Percentiles rank a stretch among this genome's conserved stretches.
These are phyloP conservation scores for Davidsoniella virescens DNA, from an alignment of 2,329 filamentous ascomycete species.

Conservation along the genomic window DNA sequence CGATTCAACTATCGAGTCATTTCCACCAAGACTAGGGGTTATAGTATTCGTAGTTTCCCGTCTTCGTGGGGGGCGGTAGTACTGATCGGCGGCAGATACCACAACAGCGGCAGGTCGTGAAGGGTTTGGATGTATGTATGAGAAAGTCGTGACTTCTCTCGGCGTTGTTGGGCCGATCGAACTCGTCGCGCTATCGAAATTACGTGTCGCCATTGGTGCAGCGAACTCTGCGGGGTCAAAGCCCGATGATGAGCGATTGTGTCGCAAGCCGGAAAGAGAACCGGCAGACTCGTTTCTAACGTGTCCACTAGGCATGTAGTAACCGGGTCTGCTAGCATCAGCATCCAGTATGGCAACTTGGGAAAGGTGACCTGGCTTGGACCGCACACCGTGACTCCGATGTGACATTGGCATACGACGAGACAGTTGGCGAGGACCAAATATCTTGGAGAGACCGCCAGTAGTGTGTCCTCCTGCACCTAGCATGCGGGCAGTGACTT, in stretches of 20 bases:
- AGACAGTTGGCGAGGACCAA: slow-evolving; percentile 78
- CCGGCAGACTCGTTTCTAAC: slow-evolving; percentile 45
- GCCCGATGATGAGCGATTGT: slow-evolving; percentile 38
- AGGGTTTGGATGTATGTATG: slow-evolving; percentile 44
- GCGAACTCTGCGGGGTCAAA: slow-evolving; percentile 35
- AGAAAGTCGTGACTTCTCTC: slow-evolving; percentile 53
- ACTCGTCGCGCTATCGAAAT: slow-evolving; percentile 38
- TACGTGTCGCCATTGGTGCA: slow-evolving; percentile 26
- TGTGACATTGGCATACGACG: slow-evolving; percentile 43
- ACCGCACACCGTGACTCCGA: slow-evolving; percentile 36
- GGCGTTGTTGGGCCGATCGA: slow-evolving; percentile 59
- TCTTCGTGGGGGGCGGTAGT: slow-evolving; percentile 71
- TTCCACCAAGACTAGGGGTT: slow-evolving; percentile 11
- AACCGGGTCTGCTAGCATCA: slow-evolving; percentile 47
- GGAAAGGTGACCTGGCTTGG: slow-evolving; percentile 68
- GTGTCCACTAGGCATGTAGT: slow-evolving; percentile 35
- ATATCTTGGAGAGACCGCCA: slow-evolving; percentile 77
- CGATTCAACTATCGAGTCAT: slow-evolving; percentile 20
- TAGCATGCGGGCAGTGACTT: slow-evolving; percentile 67
- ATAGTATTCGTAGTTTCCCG: slow-evolving; percentile 37
- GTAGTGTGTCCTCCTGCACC: slow-evolving; percentile 69
- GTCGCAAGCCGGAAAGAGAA: slow-evolving; percentile 28
- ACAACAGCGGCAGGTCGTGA: slow-evolving; percentile 28
- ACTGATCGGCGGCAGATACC: slow-evolving; percentile 53
- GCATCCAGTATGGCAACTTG: slow-evolving; percentile 63